Percentiles rank a stretch among this genome's conserved stretches.
Conservation (phyloP, 495 filamentous ascomycete genomes). For the Bathelium albidoporum region DNA sequence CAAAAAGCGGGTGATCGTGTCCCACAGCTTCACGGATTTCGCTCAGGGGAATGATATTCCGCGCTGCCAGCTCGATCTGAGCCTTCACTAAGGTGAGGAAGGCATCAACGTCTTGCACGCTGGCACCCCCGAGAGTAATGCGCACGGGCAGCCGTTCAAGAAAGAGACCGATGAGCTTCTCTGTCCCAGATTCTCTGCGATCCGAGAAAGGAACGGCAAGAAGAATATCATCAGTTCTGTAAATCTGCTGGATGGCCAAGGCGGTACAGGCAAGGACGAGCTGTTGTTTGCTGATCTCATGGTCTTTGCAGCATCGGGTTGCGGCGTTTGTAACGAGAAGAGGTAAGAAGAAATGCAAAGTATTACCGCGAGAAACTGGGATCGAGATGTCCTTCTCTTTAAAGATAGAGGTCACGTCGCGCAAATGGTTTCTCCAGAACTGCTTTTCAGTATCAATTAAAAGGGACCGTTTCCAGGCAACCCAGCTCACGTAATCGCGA, state of each 20-base stretch:
- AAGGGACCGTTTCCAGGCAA: not conserved
- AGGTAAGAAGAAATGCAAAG: not conserved
- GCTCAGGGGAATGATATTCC: slow-evolving; percentile 5
- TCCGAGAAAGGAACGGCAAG: slow-evolving; percentile 6
- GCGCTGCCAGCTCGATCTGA: not conserved
- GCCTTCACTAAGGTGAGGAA: not conserved
- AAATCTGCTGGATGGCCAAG: not conserved
- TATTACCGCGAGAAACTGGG: not conserved
- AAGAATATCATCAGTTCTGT: not conserved
- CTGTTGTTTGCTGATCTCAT: not conserved
- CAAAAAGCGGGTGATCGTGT: slow-evolving; percentile 1
- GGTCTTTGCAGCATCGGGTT: not conserved
- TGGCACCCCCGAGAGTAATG: not conserved
- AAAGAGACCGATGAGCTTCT: slow-evolving; percentile 9
- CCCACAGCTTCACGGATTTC: slow-evolving; percentile 3
- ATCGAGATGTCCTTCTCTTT: not conserved
- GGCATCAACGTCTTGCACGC: not conserved
- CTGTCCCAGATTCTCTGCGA: slow-evolving; percentile 9
- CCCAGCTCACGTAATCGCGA: not conserved
- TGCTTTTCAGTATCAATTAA: not conserved
- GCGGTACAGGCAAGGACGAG: not conserved
- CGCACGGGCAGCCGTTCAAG: slow-evolving; percentile 13
- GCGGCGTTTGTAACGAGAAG: not conserved
- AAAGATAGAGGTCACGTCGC: not conserved
- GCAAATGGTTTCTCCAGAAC: not conserved